Evolutionary conservation across 1,284 basidiomycete species (phyloP).

Genomic region (Microbotryum silenes-acaulis): DNA sequence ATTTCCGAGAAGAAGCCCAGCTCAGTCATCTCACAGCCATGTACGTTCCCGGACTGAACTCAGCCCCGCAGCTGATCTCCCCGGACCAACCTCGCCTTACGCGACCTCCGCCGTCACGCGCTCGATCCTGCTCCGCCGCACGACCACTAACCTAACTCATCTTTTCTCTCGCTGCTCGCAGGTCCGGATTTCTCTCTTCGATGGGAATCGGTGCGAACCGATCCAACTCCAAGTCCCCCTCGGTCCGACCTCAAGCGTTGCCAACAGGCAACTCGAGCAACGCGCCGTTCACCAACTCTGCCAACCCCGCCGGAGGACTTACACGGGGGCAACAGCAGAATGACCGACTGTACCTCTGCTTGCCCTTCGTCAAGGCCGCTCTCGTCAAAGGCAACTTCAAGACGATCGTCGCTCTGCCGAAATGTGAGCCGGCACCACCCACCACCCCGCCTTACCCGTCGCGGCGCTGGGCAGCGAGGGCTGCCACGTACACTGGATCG

Average conservation of each 20-base stretch:
- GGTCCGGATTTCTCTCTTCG: slow-evolving; percentile 29
- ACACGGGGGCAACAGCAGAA: slow-evolving; percentile 22
- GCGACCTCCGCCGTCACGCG: too few relatives aligned
- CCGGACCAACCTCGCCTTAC: too few relatives aligned
- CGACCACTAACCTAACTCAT: too few relatives aligned
- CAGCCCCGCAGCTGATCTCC: too few relatives aligned
- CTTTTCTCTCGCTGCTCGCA: background rate
- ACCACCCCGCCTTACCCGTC: background rate
- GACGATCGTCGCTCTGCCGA: slow-evolving; percentile 94
- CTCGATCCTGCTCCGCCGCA: too few relatives aligned
- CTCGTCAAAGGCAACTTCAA: slow-evolving; percentile 98
- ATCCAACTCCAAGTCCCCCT: slow-evolving; percentile 4
- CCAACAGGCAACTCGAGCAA: slow-evolving; percentile 8
- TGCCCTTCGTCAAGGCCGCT: slow-evolving; percentile 79
- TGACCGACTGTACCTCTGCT: slow-evolving; percentile 27
- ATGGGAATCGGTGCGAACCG: slow-evolving; percentile 26
- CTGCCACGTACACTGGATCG: background rate
- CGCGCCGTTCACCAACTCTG: slow-evolving; percentile 19
- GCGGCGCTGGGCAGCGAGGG: background rate
- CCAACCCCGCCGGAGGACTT: background rate
- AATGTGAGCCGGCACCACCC: slow-evolving; percentile 47
- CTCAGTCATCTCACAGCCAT: too few relatives aligned
- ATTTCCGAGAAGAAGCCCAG: too few relatives aligned
- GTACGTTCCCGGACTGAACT: too few relatives aligned
- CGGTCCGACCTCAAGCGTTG: slow-evolving; percentile 3